Base-by-base conservation (phyloP, 2,329 filamentous ascomycete genomes). In the Calonectria pseudoreteaudii region DNA sequence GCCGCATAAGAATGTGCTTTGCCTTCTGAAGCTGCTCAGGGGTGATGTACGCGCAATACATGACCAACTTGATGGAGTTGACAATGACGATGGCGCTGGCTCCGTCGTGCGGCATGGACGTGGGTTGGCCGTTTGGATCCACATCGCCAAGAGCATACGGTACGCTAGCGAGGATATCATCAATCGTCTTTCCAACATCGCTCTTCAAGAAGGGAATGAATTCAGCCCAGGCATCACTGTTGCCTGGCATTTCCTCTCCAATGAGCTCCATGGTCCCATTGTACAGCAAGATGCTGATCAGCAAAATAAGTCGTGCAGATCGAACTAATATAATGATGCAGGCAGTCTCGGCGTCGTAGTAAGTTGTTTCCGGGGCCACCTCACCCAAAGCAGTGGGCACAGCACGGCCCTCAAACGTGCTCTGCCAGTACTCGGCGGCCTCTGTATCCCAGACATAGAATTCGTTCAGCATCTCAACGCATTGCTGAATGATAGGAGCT, bases 111-210 rank as follows among this genome's bases (percentile, higher is more conserved):
- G 73, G 44, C 72, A 81, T 75, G 5, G 74, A 73, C 0, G 75
- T 69, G 4, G 78, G 78, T 53, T 70, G 65, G 5, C 82, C 81
- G 26, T 60, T 76, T 0, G 75, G 60, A 23, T 78, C 75, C 38
- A 83, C 72, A 26, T 83, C 81, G 10, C 82, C 82, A 0, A 84
- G 71, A 2, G 82, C 82, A 38, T 81, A 84, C 0, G 82, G 82
- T 26, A 84, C 81, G 30, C 75, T 73, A 7, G 76, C 65, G 5
- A 84, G 75, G 38, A 84, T 84, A 60, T 84, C 82, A 56, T 82
- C 80, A 28, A 84, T 80, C 16, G 76, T 79, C 44, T 77, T 76
- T 6, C 71, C 66, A 0, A 81, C 78, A 41, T 84, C 80, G 9
- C 65, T 31, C 53, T 80, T 74, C 28, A 83, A 64, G 4, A 73